These are phyloP conservation scores for Acacia melanoxylon DNA, from an alignment of 306 rosid species.

Conservation along the genomic window DNA sequence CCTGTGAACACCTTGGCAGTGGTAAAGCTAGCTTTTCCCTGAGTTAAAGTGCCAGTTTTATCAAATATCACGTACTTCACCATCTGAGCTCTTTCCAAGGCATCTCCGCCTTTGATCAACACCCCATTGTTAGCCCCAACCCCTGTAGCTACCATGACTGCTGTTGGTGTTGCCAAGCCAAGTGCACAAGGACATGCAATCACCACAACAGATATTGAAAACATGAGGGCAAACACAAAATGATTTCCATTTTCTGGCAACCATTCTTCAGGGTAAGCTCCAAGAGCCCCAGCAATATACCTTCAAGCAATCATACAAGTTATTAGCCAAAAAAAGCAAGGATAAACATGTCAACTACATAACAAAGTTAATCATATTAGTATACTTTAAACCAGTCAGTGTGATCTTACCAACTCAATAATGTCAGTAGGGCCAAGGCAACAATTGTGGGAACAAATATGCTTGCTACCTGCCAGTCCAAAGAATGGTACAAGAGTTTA, in stretches of 20 bases:
- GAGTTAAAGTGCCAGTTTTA: slow-evolving; percentile 97
- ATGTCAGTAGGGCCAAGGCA: slow-evolving; percentile 72
- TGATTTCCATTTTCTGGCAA: slow-evolving; percentile 85
- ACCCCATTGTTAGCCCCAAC: slow-evolving; percentile 98
- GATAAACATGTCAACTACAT: slow-evolving; percentile 23
- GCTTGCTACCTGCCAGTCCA: slow-evolving; percentile 82
- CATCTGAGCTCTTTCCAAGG: slow-evolving; percentile 93
- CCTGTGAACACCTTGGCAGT: slow-evolving; percentile 74
- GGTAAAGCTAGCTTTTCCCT: slow-evolving; percentile 87
- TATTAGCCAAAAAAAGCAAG: slow-evolving; percentile 5
- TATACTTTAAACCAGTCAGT: slow-evolving; percentile 11
- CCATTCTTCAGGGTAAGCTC: slow-evolving; percentile 88
- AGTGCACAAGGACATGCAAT: slow-evolving; percentile 99
- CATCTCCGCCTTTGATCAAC: slow-evolving; percentile 97
- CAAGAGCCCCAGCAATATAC: slow-evolving; percentile 79
- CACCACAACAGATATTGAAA: slow-evolving; percentile 92
- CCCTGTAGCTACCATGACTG: slow-evolving; percentile 99
- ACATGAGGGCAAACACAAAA: slow-evolving; percentile 98
- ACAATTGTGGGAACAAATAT: slow-evolving; percentile 91
- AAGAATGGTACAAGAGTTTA: slow-evolving; percentile 30
- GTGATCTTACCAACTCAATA: slow-evolving; percentile 74
- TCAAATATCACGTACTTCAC: slow-evolving; percentile 87
- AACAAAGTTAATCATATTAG: slow-evolving; percentile 5
- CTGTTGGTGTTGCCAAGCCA: slow-evolving; percentile 99
- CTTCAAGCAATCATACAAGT: slow-evolving; percentile 34